Evolutionary conservation across 2,329 filamentous ascomycete genomes (phyloP).

Genomic region (Rutstroemia sp.): DNA sequence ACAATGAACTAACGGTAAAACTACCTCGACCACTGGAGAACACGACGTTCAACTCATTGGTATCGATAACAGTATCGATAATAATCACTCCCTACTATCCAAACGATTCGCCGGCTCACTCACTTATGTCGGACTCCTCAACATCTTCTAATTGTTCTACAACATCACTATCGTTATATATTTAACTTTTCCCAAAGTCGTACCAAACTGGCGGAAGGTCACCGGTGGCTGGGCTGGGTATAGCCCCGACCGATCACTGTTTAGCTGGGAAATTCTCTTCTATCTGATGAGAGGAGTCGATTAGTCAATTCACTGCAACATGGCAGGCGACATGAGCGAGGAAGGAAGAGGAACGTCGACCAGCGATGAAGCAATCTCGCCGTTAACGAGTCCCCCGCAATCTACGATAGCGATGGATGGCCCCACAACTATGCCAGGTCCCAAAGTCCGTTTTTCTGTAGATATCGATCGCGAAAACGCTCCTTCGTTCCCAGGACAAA

Average conservation of each 20-base stretch:
- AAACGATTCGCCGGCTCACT: too few species aligned
- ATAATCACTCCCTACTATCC: too few species aligned
- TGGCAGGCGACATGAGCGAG: slow-evolving; percentile 14
- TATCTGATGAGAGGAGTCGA: neutral
- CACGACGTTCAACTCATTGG: too few species aligned
- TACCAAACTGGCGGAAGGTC: neutral
- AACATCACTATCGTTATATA: neutral
- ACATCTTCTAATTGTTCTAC: too few species aligned
- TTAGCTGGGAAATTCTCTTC: neutral
- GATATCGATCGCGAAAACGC: slow-evolving; percentile 19
- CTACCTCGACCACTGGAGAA: too few species aligned
- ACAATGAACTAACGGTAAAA: too few species aligned
- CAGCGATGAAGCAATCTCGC: slow-evolving; percentile 1
- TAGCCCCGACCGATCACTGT: neutral
- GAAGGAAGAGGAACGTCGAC: slow-evolving; percentile 7
- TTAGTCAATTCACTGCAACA: slow-evolving; percentile 1
- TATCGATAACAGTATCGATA: too few species aligned
- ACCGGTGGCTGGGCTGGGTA: neutral
- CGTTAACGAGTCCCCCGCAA: slow-evolving; percentile 13
- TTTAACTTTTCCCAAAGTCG: neutral
- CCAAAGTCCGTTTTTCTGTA: slow-evolving; percentile 25
- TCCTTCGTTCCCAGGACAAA: slow-evolving; percentile 5
- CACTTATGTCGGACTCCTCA: too few species aligned
- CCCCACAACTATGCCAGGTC: slow-evolving; percentile 12
- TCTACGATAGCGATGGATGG: slow-evolving; percentile 14